Evolutionary conservation across 148 eudicot species (phyloP).

Genomic region (Nyssa sinensis): DNA sequence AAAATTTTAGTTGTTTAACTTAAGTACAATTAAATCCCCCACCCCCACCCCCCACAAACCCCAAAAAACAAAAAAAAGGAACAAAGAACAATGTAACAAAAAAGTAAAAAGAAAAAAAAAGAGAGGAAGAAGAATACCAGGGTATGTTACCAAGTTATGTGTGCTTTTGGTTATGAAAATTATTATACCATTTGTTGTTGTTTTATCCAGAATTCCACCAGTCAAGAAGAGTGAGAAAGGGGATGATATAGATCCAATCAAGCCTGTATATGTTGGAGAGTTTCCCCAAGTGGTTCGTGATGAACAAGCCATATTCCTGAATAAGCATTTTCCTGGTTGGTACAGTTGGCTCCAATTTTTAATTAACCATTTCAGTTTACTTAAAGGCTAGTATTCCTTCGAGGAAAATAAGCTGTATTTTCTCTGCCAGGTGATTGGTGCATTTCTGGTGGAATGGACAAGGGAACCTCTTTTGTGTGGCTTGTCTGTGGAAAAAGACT

Average conservation of each 20-base stretch:
- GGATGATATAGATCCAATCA: slow-evolving; percentile 46
- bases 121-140: neutral
- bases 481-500: slow-evolving; percentile 69
- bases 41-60: too few relatives aligned
- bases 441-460: slow-evolving; percentile 88
- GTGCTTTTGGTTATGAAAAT: slow-evolving; percentile 7
- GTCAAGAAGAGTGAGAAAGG: slow-evolving; percentile 53
- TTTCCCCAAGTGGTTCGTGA: slow-evolving; percentile 85
- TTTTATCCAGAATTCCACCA: slow-evolving; percentile 54
- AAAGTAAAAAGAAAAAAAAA: neutral
- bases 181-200: slow-evolving; percentile 11
- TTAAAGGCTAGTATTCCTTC: slow-evolving; percentile 2
- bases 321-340: slow-evolving; percentile 58
- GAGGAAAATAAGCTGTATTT: neutral
- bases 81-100: too few relatives aligned
- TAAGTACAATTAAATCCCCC: too few relatives aligned
- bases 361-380: neutral
- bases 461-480: slow-evolving; percentile 82
- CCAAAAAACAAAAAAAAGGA: too few relatives aligned
- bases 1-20: too few relatives aligned
- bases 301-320: slow-evolving; percentile 53
- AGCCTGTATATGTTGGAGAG: slow-evolving; percentile 88
- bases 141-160: neutral
- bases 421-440: slow-evolving; percentile 51
- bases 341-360: slow-evolving; percentile 8